Evolutionary conservation across 2,329 filamentous ascomycete species (phyloP).

Genomic region (Xylariaceae sp.): DNA sequence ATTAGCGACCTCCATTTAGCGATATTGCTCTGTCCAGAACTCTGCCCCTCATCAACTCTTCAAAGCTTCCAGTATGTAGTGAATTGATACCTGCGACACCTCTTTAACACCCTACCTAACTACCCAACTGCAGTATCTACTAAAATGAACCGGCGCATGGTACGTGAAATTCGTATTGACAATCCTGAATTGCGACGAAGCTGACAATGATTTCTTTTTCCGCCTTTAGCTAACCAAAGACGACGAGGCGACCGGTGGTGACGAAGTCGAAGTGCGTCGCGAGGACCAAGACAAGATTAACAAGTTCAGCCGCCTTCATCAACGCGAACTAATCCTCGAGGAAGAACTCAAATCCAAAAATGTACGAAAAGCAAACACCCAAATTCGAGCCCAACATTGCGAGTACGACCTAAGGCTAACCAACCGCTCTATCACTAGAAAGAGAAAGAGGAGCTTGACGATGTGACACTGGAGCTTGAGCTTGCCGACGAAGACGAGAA

Average conservation of each 20-base stretch:
- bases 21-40: background rate
- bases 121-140: background rate
- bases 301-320: conserved; percentile 92
- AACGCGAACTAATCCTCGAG: conserved; percentile 78
- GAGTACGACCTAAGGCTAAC: conserved; percentile 30
- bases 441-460: conserved; percentile 97
- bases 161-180: conserved; percentile 13
- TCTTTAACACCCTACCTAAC: background rate
- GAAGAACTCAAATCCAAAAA: conserved; percentile 82
- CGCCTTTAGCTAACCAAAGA: conserved; percentile 83
- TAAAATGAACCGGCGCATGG: conserved; percentile 47
- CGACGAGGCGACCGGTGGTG: conserved; percentile 76
- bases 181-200: background rate
- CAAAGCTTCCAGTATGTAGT: no score
- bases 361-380: conserved; percentile 52
- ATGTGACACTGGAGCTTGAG: conserved; percentile 89
- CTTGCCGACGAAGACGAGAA: conserved; percentile 94
- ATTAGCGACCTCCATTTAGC: background rate
- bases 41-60: conserved; percentile 17
- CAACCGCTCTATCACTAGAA: conserved; percentile 65
- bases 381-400: background rate
- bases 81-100: no score
- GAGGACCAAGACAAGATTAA: conserved; percentile 99
- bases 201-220: conserved; percentile 19
- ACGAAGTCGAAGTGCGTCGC: conserved; percentile 91